Evolutionary conservation across 176 grass and related monocot genomes (phyloP), one percentile per base, ranked within the genome.

Genomic region (Rhipidocladum racemiflorum): DNA sequence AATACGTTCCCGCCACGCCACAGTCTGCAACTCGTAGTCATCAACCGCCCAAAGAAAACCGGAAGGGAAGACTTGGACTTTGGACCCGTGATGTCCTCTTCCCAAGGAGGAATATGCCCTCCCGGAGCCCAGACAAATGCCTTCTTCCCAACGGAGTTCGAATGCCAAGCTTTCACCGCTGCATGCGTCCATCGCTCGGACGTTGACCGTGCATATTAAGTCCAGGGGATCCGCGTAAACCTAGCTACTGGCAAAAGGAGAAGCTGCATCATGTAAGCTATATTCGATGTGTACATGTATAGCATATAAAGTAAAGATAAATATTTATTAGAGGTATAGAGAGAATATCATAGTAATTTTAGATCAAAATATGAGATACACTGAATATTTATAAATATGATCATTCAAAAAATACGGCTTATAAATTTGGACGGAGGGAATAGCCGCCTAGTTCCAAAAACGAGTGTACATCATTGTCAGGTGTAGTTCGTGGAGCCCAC

Each of bases 51-150:
- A 9, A 21, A 61, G 7, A 76, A 65, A 30, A 84, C 9, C 1
- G 45, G 14, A 55, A n/a, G 4, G 78, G 30, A 66, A 68, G 9
- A 7, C 8, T 30, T 70, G 23, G 49, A 29, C 32, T 68, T 54
- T 29, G 17, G 50, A 21, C 17, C 21, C 6, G 5, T 29, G 64
- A 30, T 55, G n/a, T 28, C 46, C 23, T 34, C 29, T 63, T 76
- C 16, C 7, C 2, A 49, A 21, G 61, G 76, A 79, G 39, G 39
- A 40, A 79, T 79, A 79, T 79, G 44, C 76, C 76, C 17, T 2
- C 44, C 18, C 30, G 18, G 61, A 79, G 61, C 20, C 76, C 25
- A 49, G 34, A 3, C 27, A 46, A 46, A 48, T 49, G 5, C 11
- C 10, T 65, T 23, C 20, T 51, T 79, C 43, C 76, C 14, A 1